These are phyloP conservation scores for Phascolomyces articulosus DNA, from an alignment of 371 early-diverging fungal species.

Conservation along the genomic window DNA sequence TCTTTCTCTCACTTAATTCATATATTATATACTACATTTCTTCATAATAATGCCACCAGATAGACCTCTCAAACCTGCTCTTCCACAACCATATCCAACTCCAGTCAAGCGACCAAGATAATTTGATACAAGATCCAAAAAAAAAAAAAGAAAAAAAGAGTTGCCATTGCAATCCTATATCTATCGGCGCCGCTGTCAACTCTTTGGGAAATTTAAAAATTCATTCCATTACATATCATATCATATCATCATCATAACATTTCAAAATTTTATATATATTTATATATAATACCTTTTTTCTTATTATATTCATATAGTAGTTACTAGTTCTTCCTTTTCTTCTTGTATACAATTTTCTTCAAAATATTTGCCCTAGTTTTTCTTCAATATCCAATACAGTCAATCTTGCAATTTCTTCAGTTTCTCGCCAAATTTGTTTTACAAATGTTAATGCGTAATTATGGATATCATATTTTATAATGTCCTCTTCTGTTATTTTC, in stretches of 20 bases:
- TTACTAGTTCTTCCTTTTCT: background rate
- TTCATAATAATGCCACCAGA: constrained; percentile 20
- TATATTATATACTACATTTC: too few relatives aligned
- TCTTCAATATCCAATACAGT: constrained; percentile 21
- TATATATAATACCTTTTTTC: too few relatives aligned
- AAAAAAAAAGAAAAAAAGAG: too few relatives aligned
- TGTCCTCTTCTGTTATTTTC: background rate
- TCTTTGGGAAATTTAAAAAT: too few relatives aligned
- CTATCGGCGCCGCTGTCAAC: too few relatives aligned
- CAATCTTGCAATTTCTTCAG: constrained; percentile 17
- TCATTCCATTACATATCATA: too few relatives aligned
- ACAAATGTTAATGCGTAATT: constrained; percentile 27
- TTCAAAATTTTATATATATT: too few relatives aligned
- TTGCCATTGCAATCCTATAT: too few relatives aligned
- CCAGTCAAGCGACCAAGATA: constrained; percentile 8
- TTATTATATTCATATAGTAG: background rate
- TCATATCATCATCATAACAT: too few relatives aligned
- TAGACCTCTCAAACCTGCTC: constrained; percentile 23
- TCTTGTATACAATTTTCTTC: background rate
- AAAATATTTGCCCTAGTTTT: constrained; percentile 6
- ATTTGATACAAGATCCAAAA: too few relatives aligned
- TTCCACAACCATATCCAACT: constrained; percentile 23
- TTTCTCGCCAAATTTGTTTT: constrained; percentile 30
- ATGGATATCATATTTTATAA: constrained; percentile 4
- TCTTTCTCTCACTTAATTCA: too few relatives aligned